Base-by-base conservation (phyloP, 2,329 filamentous ascomycete genomes). In the Emmonsiellopsis sp. region DNA sequence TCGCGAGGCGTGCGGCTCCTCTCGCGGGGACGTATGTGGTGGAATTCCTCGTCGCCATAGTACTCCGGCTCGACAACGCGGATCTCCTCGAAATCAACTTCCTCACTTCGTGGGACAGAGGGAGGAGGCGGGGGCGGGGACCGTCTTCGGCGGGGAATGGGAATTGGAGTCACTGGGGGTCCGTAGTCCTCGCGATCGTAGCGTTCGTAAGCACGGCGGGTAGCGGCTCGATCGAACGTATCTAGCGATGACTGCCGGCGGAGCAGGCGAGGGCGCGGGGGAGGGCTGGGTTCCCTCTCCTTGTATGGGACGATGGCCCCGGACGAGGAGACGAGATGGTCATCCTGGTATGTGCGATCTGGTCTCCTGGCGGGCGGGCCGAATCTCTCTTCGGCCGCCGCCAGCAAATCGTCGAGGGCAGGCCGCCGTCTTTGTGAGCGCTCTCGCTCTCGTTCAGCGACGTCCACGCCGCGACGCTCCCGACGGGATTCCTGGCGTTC, bases 171-270 rank as follows among this genome's bases (percentile, higher is more conserved):
- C 72, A 73, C 49, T 71, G 74, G 58, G 73, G 68, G 55, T 76
- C 59, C 55, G 42, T 65, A 61, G 26, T 57, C 58, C 46, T 78
- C 52, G 58, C 63, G 52, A 57, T 69, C 67, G 42, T 69, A 69
- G 54, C 67, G 63, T 56, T 70, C 65, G 16, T 71, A 64, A 56
- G 78, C 78, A 44, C 79, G 76, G 34, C 78, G 76, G 52, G 77
- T 62, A 1, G 87, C 85, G 31, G 83, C 83, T 48, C 90, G 84
- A 70, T 96, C 91, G 65, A 89, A 95, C 0, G 87, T 95, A 68
- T 95, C 91, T 40, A 95, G 77, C 51, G 89, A 95, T 11, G 89
- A 95, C 68, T 95, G 90, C 43, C 91, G 82, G 54, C 91, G 82
- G 50, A 93, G 65, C 58, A 91, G 78, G 32, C 77, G 76, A 2